Conservation (phyloP, 179 eudicot species). For the Dionaea muscipula region DNA sequence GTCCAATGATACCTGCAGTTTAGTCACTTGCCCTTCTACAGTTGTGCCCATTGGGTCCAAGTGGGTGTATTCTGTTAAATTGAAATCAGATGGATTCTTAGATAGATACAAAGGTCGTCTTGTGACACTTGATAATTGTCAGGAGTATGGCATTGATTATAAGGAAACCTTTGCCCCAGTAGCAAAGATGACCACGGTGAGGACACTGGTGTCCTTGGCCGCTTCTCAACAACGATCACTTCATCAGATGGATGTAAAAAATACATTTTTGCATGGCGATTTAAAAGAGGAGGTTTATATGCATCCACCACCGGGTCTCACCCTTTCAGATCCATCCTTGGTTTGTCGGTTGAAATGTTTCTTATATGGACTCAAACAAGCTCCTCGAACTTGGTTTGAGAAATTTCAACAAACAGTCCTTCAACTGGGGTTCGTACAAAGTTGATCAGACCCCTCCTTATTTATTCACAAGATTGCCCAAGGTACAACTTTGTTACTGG, state of each 20-base stretch:
- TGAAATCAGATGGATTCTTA: background rate
- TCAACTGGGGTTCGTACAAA: too few relatives aligned
- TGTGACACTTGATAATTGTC: too few relatives aligned
- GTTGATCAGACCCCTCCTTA: too few relatives aligned
- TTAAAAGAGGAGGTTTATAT: background rate
- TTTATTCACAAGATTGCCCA: background rate
- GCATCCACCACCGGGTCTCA: background rate
- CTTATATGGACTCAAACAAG: background rate
- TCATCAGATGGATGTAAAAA: background rate
- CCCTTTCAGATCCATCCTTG: background rate
- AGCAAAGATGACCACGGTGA: background rate
- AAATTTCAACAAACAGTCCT: too few relatives aligned
- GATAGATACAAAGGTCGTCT: background rate
- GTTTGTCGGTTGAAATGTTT: background rate
- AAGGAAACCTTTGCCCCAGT: too few relatives aligned
- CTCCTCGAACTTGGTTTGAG: too few relatives aligned
- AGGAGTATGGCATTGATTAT: too few relatives aligned
- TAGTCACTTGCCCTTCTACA: constrained; percentile 2
- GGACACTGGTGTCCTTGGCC: background rate
- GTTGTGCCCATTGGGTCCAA: background rate
- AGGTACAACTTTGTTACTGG: background rate
- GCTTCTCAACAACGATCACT: background rate
- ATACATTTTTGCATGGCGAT: background rate
- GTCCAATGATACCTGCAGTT: background rate
- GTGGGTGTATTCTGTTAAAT: background rate